Base-by-base conservation (phyloP, 2,329 filamentous ascomycete species). In the Diplodia corticola region DNA sequence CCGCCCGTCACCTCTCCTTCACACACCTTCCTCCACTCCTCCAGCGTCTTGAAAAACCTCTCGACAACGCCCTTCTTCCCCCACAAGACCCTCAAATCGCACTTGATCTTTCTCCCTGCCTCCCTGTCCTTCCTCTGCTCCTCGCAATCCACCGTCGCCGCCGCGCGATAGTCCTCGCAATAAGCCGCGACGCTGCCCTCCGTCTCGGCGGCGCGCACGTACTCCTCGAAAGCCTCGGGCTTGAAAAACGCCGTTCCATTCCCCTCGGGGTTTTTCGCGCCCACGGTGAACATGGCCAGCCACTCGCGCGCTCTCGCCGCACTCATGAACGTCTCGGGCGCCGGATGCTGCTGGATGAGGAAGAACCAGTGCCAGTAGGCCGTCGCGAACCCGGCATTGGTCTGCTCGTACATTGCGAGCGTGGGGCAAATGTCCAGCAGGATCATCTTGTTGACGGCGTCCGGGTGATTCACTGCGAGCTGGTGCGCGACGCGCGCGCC, bases 291-390 rank as follows among this genome's bases (percentile, higher is more conserved):
- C 74, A 68, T 17, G 1, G 71, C 71, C 72, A 75, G 72, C 9
- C 75, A 74, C 7, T 65, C 60, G 55, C 73, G 72, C 67, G 20
- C 79, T 75, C 0, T 79, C 75, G n/a, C 84, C 79, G 37, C 76
- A 73, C 6, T 74, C 68, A 82, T 81, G 54, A 85, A 74, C 48
- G 77, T 80, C 70, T 86, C 84, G 0, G 82, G 85, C 5, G 87
- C 78, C 0, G 85, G 82, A 5, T 75, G 74, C 0, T 76, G 72
- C 71, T 88, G 85, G 9, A 86, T 83, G 22, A 87, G 78, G 68
- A 87, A 83, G 63, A 85, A 86, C 85, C 85, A 88, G 73, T 88
- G 85, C 70, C 83, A 87, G 72, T 86, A 87, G 0, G 79, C 78
- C 30, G 76, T 77, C 0, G 83, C 82, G 67, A 85, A 82, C 0